Conservation (phyloP, 2,329 filamentous ascomycete genomes). For the Cladosporium velox region DNA sequence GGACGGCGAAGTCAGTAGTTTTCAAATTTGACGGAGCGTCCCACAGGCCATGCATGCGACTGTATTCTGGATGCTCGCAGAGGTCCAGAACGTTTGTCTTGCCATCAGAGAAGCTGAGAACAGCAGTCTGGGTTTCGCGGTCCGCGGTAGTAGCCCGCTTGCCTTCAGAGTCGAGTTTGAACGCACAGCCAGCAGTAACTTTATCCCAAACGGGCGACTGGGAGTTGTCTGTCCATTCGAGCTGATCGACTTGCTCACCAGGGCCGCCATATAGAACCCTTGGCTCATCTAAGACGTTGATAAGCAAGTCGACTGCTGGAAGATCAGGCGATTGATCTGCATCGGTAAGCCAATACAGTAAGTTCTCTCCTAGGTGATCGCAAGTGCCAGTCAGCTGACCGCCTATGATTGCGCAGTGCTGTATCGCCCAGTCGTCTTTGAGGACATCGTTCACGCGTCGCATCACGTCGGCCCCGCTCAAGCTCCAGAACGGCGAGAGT, state of each 20-base stretch:
- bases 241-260: background rate
- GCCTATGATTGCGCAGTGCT: background rate
- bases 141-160: background rate
- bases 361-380: background rate
- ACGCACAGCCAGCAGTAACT: background rate
- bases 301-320: constrained; percentile 46
- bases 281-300: constrained; percentile 55
- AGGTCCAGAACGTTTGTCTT: constrained; percentile 36
- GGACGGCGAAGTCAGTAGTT: constrained; percentile 45
- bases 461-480: constrained; percentile 18
- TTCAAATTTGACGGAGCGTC: constrained; percentile 48
- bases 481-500: constrained; percentile 16
- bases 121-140: too few relatives aligned
- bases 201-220: background rate
- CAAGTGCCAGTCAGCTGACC: background rate
- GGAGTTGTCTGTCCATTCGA: background rate
- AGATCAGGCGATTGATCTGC: constrained; percentile 26
- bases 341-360: constrained; percentile 1
- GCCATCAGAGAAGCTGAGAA: background rate
- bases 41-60: constrained; percentile 49
- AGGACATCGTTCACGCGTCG: constrained; percentile 8
- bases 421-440: background rate
- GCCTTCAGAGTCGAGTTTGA: background rate
- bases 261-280: constrained; percentile 39
- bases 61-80: constrained; percentile 50